Evolutionary conservation across 805 yeast genomes (phyloP).

Genomic region (Nakazawaea sp.): DNA sequence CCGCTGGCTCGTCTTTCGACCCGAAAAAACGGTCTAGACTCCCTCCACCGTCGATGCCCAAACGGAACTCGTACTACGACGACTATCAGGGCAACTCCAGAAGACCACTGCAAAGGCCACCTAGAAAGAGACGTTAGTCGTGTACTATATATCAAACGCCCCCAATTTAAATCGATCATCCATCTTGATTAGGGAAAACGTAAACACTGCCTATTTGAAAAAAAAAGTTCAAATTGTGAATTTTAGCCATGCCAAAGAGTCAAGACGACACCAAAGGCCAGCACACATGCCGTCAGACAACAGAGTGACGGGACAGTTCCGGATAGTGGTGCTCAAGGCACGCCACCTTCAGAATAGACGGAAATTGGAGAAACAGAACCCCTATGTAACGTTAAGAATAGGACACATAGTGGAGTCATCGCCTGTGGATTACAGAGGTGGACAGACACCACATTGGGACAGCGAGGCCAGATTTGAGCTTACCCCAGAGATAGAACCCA

Average conservation of each 20-base stretch:
- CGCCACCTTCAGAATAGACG: conserved; percentile 82
- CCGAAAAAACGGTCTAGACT: conserved; percentile 7
- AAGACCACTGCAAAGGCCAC: background rate
- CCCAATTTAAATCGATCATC: background rate
- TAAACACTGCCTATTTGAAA: conserved; percentile 9
- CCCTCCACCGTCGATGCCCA: conserved; percentile 5
- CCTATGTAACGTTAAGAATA: conserved; percentile 76
- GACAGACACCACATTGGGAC: conserved; percentile 90
- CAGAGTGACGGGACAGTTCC: conserved; percentile 47
- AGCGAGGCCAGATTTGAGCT: conserved; percentile 65
- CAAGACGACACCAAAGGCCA: too few relatives aligned
- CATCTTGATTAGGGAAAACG: conserved; percentile 9
- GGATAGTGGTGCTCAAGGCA: conserved; percentile 73
- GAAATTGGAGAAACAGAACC: conserved; percentile 88
- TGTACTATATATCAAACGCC: background rate
- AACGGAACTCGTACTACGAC: background rate
- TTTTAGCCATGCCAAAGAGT: too few relatives aligned
- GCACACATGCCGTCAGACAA: conserved; percentile 3
- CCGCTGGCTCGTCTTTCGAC: too few relatives aligned
- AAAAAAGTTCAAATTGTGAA: too few relatives aligned
- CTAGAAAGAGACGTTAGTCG: background rate
- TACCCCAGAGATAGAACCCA: conserved; percentile 54
- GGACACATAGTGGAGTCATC: conserved; percentile 81
- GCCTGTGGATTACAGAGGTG: conserved; percentile 74
- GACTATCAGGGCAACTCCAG: background rate